phyloP scores from a whole-genome alignment of 805 yeast species.

The Ogataea salicorniae region DNA sequence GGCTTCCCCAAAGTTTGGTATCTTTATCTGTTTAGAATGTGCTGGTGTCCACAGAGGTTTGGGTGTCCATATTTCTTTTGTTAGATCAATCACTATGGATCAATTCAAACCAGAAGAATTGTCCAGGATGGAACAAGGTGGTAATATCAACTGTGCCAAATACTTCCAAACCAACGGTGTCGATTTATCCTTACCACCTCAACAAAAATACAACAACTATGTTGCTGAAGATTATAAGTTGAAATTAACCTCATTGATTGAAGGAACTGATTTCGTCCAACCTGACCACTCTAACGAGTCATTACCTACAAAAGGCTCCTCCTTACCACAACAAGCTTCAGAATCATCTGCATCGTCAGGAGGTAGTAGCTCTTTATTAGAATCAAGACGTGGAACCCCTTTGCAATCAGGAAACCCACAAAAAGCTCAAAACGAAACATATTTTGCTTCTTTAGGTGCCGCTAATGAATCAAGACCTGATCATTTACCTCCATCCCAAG shows the following conservation, averaged over 20 bases:
- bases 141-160: constrained; percentile 68
- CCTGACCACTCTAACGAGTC: constrained; percentile 51
- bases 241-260: constrained; percentile 66
- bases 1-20: constrained; percentile 98
- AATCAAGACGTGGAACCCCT: constrained; percentile 12
- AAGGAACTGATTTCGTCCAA: constrained; percentile 65
- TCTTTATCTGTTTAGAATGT: constrained; percentile 94
- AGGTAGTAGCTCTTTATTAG: neutral
- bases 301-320: constrained; percentile 31
- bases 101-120: constrained; percentile 94
- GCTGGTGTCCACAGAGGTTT: constrained; percentile 95
- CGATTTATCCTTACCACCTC: constrained; percentile 57
- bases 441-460: constrained; percentile 75
- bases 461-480: constrained; percentile 70
- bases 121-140: constrained; percentile 88
- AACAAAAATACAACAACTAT: constrained; percentile 75
- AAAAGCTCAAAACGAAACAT: constrained; percentile 68
- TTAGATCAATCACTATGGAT: constrained; percentile 96
- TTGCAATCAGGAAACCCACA: constrained; percentile 19
- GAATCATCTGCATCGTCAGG: neutral
- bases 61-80: constrained; percentile 96
- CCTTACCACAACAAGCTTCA: constrained; percentile 1
- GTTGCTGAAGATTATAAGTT: constrained; percentile 95
- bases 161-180: constrained; percentile 73
- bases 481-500: constrained; percentile 84